Conservation (phyloP, 768 basidiomycete species). For the Amanita molliuscula region DNA sequence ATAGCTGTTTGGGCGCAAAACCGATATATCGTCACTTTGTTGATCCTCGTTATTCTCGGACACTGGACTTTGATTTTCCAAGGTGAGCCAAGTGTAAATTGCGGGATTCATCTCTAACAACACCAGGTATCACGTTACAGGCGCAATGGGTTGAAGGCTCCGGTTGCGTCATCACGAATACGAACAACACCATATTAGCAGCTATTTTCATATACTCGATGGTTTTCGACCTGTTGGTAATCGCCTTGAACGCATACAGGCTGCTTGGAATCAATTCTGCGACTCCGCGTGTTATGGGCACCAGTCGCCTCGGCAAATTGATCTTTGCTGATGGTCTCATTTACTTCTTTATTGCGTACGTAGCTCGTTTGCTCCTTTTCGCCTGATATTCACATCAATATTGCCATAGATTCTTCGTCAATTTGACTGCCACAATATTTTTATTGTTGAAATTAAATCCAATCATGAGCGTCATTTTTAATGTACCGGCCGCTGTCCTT, state of each 20-base stretch:
- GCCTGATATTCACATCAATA: not conserved
- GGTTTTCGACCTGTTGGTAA: slow-evolving; percentile 58
- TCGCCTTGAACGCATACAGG: slow-evolving; percentile 51
- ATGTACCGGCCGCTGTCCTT: slow-evolving; percentile 50
- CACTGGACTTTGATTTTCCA: slow-evolving; percentile 31
- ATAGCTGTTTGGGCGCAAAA: slow-evolving; percentile 26
- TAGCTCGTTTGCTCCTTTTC: slow-evolving; percentile 8
- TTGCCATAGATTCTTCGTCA: slow-evolving; percentile 30
- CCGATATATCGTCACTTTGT: slow-evolving; percentile 19
- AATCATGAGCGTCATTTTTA: slow-evolving; percentile 58
- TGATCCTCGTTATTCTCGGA: slow-evolving; percentile 28
- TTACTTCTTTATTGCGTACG: slow-evolving; percentile 68
- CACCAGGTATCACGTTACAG: slow-evolving; percentile 46
- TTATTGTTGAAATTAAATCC: slow-evolving; percentile 57
- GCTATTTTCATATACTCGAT: slow-evolving; percentile 72
- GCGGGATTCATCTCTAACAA: not conserved
- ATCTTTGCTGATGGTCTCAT: slow-evolving; percentile 66
- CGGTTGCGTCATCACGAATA: slow-evolving; percentile 45
- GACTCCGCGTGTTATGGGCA: slow-evolving; percentile 14
- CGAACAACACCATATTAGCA: slow-evolving; percentile 54
- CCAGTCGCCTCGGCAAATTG: slow-evolving; percentile 44
- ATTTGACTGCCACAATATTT: slow-evolving; percentile 42
- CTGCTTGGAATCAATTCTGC: slow-evolving; percentile 23
- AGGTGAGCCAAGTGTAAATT: slow-evolving; percentile 7
- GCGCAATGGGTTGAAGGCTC: slow-evolving; percentile 38